Conservation (phyloP, 78 protist species). For the Dictyostelium purpureum region DNA sequence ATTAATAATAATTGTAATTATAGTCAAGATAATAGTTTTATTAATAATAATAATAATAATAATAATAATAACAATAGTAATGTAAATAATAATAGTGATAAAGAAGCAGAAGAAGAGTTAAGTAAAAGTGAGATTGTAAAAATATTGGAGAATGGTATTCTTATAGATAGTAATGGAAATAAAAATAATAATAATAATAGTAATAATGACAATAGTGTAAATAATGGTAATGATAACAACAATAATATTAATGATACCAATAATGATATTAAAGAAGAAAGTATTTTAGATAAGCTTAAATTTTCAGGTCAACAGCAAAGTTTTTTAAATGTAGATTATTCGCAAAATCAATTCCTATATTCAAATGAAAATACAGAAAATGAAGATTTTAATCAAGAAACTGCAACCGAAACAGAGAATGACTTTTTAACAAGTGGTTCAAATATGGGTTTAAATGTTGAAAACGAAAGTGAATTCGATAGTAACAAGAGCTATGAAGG, state of each 20-base stretch:
- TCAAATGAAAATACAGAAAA: slow-evolving; percentile 7
- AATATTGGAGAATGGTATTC: neutral
- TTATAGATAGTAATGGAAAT: too few relatives aligned
- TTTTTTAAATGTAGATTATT: too few relatives aligned
- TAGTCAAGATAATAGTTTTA: neutral
- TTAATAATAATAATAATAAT: neutral
- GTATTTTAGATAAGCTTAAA: too few relatives aligned
- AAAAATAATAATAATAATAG: neutral
- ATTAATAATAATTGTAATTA: neutral
- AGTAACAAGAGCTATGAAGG: neutral
- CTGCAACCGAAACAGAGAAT: neutral
- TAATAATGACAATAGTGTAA: neutral
- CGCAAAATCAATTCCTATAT: neutral
- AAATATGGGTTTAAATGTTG: neutral
- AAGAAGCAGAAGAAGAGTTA: neutral
- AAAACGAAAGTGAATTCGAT: neutral
- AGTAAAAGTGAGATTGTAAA: neutral
- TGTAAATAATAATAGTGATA: neutral
- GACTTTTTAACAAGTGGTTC: neutral
- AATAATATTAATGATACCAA: neutral
- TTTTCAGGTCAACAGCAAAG: too few relatives aligned
- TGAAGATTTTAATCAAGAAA: slow-evolving; percentile 10
- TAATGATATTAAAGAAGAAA: neutral
- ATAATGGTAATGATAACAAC: neutral
- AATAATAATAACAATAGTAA: neutral